Conservation (phyloP, 2,329 filamentous ascomycete species). For the Gaeumannomyces sp. region DNA sequence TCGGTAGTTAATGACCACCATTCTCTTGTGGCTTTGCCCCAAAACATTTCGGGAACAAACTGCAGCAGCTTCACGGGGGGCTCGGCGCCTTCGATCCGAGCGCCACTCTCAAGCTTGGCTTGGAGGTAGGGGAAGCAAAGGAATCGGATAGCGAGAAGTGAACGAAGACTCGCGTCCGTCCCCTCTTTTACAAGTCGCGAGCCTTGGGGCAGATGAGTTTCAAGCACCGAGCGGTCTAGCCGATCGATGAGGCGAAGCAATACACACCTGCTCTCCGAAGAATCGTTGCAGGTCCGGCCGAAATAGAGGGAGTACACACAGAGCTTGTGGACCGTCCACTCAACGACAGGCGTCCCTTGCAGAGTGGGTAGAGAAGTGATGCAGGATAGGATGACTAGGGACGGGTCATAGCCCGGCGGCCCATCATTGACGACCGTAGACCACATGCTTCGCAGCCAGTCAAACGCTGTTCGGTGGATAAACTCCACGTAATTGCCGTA, state of each 20-base stretch:
- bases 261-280: background rate
- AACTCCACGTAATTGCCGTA: background rate
- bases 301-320: background rate
- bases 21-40: background rate
- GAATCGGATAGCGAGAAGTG: background rate
- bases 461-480: background rate
- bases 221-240: too few relatives aligned
- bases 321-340: too few relatives aligned
- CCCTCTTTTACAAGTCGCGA: too few relatives aligned
- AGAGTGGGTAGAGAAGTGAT: background rate
- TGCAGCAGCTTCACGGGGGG: background rate
- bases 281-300: background rate
- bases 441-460: background rate
- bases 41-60: background rate
- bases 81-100: background rate
- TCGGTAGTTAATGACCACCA: background rate
- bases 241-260: background rate
- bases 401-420: background rate
- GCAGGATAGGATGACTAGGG: background rate
- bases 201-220: background rate
- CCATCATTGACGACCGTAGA: background rate
- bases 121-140: background rate
- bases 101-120: background rate
- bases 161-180: background rate
- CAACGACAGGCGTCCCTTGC: too few relatives aligned